Evolutionary conservation across 148 eudicot genomes (phyloP), one percentile per base, ranked within the genome.

Genomic region (Salicornia ramosissima): DNA sequence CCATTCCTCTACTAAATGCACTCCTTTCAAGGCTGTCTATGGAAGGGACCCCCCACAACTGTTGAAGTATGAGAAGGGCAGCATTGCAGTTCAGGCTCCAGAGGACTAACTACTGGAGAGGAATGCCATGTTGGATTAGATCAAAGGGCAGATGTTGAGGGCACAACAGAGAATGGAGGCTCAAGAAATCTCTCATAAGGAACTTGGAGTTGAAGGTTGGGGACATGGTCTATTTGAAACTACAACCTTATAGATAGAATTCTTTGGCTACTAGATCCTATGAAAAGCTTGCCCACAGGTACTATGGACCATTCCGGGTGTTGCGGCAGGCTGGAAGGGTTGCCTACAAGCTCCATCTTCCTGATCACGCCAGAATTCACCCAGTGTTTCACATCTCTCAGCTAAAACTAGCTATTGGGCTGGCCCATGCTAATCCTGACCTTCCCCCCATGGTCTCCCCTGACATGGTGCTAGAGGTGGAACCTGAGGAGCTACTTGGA

Each of bases 381-480:
- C 60, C 60, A 0, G 33, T 55, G 4, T 55, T 55, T 13, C 60
- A 55, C 26, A 8, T 14, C 0, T 26, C 60, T 0, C 60, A 55
- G 9, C 2, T 55, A 1, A 55, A 55, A 10, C 8, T 1, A 0
- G 57, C 57, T 1, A 18, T 55, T 1, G 60, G 60, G 0, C 0
- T 1, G 0, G 0, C 4, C 0, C 62, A 30, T 3, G 31, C 16
- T 1, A 0, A 0, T 0, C 61, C n/a, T 1, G 1, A 4, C 1
- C 8, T 57, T 0, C 62, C 39, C 0, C 4, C 18, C 6, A 31
- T 25, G 5, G 10, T 29, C 1, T 5, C 21, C 0, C 2, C n/a
- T 12, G 21, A 29, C 11, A 1, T 57, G 21, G 36, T 1, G 36
- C 10, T 57, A 0, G n/a, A 31, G 1, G 21, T 10, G 15, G 5